phyloP scores from a whole-genome alignment of 2,329 filamentous ascomycete genomes.

The Aspergillus sp. region DNA sequence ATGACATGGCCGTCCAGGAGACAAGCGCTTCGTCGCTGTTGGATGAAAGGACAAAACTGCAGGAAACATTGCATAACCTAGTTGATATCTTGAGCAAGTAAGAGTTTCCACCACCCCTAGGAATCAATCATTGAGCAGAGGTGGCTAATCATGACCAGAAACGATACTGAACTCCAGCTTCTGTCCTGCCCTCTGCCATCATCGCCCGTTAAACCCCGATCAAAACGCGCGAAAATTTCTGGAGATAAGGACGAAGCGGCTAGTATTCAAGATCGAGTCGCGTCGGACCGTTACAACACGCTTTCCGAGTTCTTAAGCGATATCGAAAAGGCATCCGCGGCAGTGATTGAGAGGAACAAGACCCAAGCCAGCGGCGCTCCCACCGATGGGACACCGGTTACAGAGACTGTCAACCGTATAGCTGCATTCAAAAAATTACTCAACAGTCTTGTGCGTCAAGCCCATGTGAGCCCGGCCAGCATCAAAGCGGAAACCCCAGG shows the following conservation, averaged over 20 bases:
- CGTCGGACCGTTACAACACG: conserved; percentile 38
- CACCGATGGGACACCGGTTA: conserved; percentile 28
- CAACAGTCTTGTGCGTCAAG: conserved; percentile 62
- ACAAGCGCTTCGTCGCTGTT: conserved; percentile 22
- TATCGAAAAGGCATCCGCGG: conserved; percentile 40
- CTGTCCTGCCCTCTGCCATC: conserved; percentile 40
- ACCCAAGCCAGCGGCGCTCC: conserved; percentile 27
- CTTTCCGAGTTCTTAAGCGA: conserved; percentile 44
- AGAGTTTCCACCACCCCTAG: not conserved
- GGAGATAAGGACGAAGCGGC: conserved; percentile 33
- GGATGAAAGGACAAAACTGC: conserved; percentile 32
- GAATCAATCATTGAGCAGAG: not conserved
- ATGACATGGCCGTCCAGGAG: conserved; percentile 30
- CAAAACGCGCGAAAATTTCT: conserved; percentile 44
- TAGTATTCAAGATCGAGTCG: conserved; percentile 41
- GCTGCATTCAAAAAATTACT: conserved; percentile 63
- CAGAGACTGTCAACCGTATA: conserved; percentile 46
- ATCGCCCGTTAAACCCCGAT: conserved; percentile 39
- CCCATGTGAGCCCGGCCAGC: conserved; percentile 50
- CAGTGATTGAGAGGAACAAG: conserved; percentile 39
- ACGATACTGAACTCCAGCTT: conserved; percentile 45
- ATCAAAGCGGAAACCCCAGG: conserved; percentile 36
- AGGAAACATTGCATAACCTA: conserved; percentile 38
- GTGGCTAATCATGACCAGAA: conserved; percentile 33
- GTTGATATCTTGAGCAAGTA: conserved; percentile 35